Conservation (phyloP, 805 yeast species). For the Candida berthetii region DNA sequence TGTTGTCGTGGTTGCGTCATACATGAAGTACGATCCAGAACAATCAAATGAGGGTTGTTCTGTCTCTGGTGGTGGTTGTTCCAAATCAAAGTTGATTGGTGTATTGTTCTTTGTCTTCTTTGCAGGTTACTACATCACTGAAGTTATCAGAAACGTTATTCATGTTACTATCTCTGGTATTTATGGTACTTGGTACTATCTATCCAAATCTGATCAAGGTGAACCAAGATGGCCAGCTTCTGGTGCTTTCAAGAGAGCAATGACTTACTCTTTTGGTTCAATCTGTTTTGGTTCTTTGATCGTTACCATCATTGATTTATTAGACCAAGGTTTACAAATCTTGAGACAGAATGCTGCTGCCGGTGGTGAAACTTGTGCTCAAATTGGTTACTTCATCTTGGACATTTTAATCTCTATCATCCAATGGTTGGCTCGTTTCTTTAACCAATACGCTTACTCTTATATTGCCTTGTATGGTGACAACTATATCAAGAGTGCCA, state of each 20-base stretch:
- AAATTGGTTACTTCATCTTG: slow-evolving; percentile 44
- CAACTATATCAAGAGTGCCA: slow-evolving; percentile 67
- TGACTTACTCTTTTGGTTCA: slow-evolving; percentile 86
- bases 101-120: slow-evolving; percentile 68
- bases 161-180: slow-evolving; percentile 81
- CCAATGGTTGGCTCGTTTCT: slow-evolving; percentile 78
- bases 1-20: slow-evolving; percentile 65
- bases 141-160: slow-evolving; percentile 72
- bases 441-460: slow-evolving; percentile 87
- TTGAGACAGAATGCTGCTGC: slow-evolving; percentile 46
- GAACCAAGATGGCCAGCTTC: slow-evolving; percentile 75
- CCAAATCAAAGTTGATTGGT: slow-evolving; percentile 59
- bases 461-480: slow-evolving; percentile 85
- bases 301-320: slow-evolving; percentile 64
- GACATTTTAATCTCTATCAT: slow-evolving; percentile 57
- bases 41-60: slow-evolving; percentile 45
- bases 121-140: slow-evolving; percentile 79
- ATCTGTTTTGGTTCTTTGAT: slow-evolving; percentile 80
- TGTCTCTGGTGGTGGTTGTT: slow-evolving; percentile 45
- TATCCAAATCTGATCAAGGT: slow-evolving; percentile 68
- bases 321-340: slow-evolving; percentile 48
- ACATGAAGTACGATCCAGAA: slow-evolving; percentile 68
- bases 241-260: slow-evolving; percentile 73
- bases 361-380: slow-evolving; percentile 46
- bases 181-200: slow-evolving; percentile 89